Evolutionary conservation across 768 basidiomycete species (phyloP).

Genomic region (Leccinum subtestaceum): DNA sequence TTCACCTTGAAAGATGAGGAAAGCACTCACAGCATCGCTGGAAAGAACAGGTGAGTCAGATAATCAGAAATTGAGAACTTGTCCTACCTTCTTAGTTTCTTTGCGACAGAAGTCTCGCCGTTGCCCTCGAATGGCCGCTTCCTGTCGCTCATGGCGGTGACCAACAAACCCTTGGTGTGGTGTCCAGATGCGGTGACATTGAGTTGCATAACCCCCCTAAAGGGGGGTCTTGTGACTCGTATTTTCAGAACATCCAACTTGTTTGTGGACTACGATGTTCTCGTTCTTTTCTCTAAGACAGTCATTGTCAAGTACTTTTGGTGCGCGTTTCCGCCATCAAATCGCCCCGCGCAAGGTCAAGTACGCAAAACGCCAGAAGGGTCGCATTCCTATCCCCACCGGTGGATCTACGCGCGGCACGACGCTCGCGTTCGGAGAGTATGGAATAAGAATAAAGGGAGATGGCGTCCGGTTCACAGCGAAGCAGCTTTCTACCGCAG

Average conservation of each 20-base stretch:
- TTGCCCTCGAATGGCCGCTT: constrained; percentile 61
- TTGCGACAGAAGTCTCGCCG: constrained; percentile 45
- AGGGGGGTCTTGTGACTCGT: constrained; percentile 15
- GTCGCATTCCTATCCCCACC: constrained; percentile 75
- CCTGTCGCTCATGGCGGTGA: constrained; percentile 57
- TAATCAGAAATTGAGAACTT: constrained; percentile 16
- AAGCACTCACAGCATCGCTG: constrained; percentile 66
- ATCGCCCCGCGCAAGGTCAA: constrained; percentile 84
- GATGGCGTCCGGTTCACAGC: constrained; percentile 79
- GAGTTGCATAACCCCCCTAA: constrained; percentile 13
- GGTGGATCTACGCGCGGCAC: constrained; percentile 95
- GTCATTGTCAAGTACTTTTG: constrained; percentile 11
- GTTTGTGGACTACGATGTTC: constrained; percentile 16
- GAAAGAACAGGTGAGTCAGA: constrained; percentile 19
- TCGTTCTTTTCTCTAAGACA: constrained; percentile 21
- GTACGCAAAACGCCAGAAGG: constrained; percentile 88
- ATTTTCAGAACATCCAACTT: not conserved
- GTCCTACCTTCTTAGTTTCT: constrained; percentile 66
- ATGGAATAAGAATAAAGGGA: constrained; percentile 86
- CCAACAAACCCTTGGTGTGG: constrained; percentile 2
- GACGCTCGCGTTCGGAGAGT: constrained; percentile 87
- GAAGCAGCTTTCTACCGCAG: constrained; percentile 84
- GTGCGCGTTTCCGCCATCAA: constrained; percentile 45
- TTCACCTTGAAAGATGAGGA: constrained; percentile 66
- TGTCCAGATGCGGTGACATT: not conserved